These are phyloP conservation scores for Globisporangium splendens DNA, from an alignment of 352 stramenopile species.

Conservation along the genomic window DNA sequence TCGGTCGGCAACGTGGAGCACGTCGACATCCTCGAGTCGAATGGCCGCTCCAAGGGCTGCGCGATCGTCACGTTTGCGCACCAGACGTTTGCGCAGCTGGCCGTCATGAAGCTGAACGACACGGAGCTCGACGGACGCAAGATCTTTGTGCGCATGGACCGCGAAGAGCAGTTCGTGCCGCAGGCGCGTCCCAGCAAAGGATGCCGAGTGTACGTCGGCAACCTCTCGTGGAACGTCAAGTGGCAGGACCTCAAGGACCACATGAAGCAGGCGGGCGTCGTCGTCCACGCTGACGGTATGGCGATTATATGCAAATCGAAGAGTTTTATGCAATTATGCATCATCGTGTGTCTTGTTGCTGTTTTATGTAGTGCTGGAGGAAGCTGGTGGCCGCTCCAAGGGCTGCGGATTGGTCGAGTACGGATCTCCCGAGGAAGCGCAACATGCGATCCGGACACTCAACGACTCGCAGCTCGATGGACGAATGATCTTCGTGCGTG, in stretches of 20 bases:
- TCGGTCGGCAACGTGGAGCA: constrained; percentile 60
- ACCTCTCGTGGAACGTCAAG: constrained; percentile 90
- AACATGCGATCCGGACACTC: constrained; percentile 84
- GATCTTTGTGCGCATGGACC: constrained; percentile 95
- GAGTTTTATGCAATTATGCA: background rate
- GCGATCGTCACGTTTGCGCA: constrained; percentile 92
- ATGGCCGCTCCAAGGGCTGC: constrained; percentile 88
- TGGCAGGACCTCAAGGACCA: constrained; percentile 97
- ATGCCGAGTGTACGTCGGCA: constrained; percentile 85
- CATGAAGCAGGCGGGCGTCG: constrained; percentile 84
- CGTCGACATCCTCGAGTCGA: constrained; percentile 56
- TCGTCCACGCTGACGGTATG: constrained; percentile 79
- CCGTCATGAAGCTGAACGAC: constrained; percentile 88
- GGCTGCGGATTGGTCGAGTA: constrained; percentile 82
- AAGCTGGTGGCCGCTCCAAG: constrained; percentile 89
- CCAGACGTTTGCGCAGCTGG: constrained; percentile 72
- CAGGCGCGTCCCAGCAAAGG: constrained; percentile 29
- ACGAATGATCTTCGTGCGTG: constrained; percentile 84
- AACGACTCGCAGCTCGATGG: constrained; percentile 93
- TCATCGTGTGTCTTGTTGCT: background rate
- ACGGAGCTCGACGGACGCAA: constrained; percentile 88
- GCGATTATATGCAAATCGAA: background rate
- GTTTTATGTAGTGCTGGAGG: constrained; percentile 51
- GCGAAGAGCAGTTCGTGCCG: constrained; percentile 48
- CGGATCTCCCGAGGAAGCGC: constrained; percentile 63